A percentile compares a stretch with the other conserved stretches of the same genome.
These are phyloP conservation scores for Orbilia ellipsospora DNA, from an alignment of 2,329 filamentous ascomycete species.

Conservation along the genomic window DNA sequence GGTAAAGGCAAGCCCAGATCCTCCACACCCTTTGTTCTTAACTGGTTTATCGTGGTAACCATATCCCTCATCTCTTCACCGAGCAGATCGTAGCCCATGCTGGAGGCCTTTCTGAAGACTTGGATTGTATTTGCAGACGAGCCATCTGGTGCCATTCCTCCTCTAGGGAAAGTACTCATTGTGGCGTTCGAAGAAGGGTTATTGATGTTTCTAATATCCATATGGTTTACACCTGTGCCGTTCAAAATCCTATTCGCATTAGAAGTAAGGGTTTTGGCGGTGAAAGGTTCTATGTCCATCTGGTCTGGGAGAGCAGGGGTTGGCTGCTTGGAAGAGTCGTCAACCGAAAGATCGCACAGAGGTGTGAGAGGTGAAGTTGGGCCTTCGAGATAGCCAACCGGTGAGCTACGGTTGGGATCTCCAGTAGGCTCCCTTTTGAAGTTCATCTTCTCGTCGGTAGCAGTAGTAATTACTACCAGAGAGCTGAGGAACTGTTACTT, in stretches of 20 bases:
- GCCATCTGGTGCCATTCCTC: neutral
- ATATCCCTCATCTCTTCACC: conserved; percentile 59
- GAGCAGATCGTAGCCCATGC: conserved; percentile 55
- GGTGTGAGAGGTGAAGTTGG: conserved; percentile 33
- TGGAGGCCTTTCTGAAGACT: conserved; percentile 19
- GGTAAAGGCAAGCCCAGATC: conserved; percentile 58
- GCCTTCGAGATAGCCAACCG: conserved; percentile 2
- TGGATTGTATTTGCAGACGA: conserved; percentile 2
- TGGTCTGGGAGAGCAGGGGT: conserved; percentile 21
- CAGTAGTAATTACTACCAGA: too few relatives aligned
- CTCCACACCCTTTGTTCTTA: conserved; percentile 58
- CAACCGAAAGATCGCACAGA: neutral
- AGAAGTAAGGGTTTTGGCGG: conserved; percentile 4
- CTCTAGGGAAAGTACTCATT: conserved; percentile 6
- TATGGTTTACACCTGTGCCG: neutral
- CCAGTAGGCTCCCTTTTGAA: conserved; percentile 30
- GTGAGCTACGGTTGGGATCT: neutral
- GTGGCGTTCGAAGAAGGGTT: neutral
- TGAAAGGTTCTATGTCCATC: conserved; percentile 14
- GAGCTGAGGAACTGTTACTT: too few relatives aligned
- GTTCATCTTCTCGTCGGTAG: neutral
- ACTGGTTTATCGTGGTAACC: conserved; percentile 58
- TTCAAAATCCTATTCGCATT: conserved; percentile 15
- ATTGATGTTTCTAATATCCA: conserved; percentile 12
- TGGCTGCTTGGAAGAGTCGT: neutral